Evolutionary conservation across 768 basidiomycete genomes (phyloP).

Genomic region (Pholiota microspora): DNA sequence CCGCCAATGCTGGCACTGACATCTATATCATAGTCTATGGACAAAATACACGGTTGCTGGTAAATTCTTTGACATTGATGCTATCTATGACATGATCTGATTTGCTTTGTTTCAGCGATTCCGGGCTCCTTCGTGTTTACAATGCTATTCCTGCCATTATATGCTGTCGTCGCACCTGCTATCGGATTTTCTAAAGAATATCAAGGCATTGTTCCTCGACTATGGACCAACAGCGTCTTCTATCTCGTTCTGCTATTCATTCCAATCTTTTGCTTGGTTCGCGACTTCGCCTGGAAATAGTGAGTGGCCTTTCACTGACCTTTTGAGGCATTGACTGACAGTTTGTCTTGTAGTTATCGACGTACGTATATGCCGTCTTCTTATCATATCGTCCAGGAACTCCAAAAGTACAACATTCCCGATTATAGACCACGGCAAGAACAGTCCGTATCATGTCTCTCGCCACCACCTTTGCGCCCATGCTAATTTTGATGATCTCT

Average conservation of each 20-base stretch:
- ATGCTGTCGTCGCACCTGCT: slow-evolving; percentile 81
- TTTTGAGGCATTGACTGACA: slow-evolving; percentile 11
- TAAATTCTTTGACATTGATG: slow-evolving; percentile 27
- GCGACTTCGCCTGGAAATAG: slow-evolving; percentile 99
- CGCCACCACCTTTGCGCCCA: not conserved
- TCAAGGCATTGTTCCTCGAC: slow-evolving; percentile 78
- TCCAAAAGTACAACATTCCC: slow-evolving; percentile 98
- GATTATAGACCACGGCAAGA: slow-evolving; percentile 97
- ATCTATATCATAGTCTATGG: slow-evolving; percentile 70
- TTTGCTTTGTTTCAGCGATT: slow-evolving; percentile 56
- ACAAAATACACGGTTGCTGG: slow-evolving; percentile 97
- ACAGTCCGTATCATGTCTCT: slow-evolving; percentile 57
- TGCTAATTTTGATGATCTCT: slow-evolving; percentile 12
- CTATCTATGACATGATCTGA: slow-evolving; percentile 8
- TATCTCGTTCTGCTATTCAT: slow-evolving; percentile 86
- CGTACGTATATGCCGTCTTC: slow-evolving; percentile 87
- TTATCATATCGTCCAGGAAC: slow-evolving; percentile 98
- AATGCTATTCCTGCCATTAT: slow-evolving; percentile 93
- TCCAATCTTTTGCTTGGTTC: slow-evolving; percentile 78
- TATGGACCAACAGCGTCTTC: slow-evolving; percentile 88
- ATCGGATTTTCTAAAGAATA: slow-evolving; percentile 92
- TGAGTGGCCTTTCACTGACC: slow-evolving; percentile 37
- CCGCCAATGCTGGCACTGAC: not conserved
- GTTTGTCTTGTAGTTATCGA: slow-evolving; percentile 60
- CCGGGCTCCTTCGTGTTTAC: slow-evolving; percentile 96